phyloP scores from a whole-genome alignment of 2,329 filamentous ascomycete species.

The Exophiala oligosperma region DNA sequence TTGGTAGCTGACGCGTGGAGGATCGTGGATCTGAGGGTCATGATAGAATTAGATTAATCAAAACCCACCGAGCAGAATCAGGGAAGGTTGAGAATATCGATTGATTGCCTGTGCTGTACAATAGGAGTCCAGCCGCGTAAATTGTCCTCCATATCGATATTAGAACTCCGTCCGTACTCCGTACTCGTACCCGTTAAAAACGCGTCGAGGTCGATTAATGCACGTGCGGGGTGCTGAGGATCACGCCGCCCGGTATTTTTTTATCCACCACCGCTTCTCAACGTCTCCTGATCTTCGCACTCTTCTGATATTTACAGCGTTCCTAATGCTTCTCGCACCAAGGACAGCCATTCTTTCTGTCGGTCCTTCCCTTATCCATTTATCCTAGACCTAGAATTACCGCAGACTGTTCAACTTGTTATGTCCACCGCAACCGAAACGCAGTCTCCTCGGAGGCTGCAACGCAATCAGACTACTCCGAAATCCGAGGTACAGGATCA shows the following conservation, averaged over 20 bases:
- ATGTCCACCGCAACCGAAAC: conserved; percentile 24
- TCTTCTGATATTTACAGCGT: neutral
- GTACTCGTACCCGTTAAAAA: neutral
- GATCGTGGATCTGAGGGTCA: neutral
- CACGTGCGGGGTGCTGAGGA: neutral
- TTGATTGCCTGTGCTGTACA: neutral
- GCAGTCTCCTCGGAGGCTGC: conserved; percentile 10
- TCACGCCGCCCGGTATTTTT: neutral
- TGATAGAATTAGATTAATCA: too few species aligned
- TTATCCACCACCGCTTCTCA: neutral
- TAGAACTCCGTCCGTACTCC: neutral
- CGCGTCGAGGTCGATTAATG: neutral
- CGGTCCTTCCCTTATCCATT: neutral
- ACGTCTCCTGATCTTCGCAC: neutral
- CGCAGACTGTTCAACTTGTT: neutral
- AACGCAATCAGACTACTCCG: neutral
- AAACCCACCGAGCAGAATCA: too few species aligned
- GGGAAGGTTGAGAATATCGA: neutral
- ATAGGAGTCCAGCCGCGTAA: too few species aligned
- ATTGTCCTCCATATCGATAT: neutral
- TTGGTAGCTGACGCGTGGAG: conserved; percentile 14
- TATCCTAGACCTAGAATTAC: neutral
- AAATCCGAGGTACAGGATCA: conserved; percentile 1
- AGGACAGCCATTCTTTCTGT: neutral
- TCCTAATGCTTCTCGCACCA: neutral